Evolutionary conservation across 2,329 filamentous ascomycete genomes (phyloP), one percentile per base, ranked within the genome.

Genomic region (Aspergillus transmontanensis): DNA sequence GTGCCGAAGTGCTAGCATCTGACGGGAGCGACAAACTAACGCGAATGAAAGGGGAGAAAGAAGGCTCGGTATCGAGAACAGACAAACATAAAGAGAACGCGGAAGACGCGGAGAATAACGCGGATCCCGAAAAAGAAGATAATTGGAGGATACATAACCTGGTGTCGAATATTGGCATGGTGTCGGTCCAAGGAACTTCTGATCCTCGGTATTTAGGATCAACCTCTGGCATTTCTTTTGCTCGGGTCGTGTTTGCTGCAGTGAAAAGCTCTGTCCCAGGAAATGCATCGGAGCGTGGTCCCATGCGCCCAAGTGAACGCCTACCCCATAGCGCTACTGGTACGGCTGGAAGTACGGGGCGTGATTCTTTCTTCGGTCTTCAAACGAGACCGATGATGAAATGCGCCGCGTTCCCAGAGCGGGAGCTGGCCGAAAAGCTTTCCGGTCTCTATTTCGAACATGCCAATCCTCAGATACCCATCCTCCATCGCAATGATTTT

Each of bases 341-440:
- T 28, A 82, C 85, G 41, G 84, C 85, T 45, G 90, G 89, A 43
- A 93, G 92, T 21, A 93, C 91, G 14, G 95, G 97, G 90, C 87
- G 94, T 63, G 94, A 98, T 78, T 96, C 93, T 0, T 97, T 97
- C 83, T 98, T 98, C 74, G 94, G 94, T n/a, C 82, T 98, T 51
- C 93, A 97, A 71, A 96, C 92, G 2, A 94, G 91, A 71, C 93
- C 94, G 1, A 93, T 89, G 19, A 95, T 97, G 74, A 89, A 91
- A 65, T 91, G 91, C 51, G 94, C 94, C 0, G 85, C 88, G 0
- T 97, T 98, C 70, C 95, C 95, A 0, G 88, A 91, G 66, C 88
- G 86, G 66, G 87, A 91, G 36, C 82, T 97, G 3, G 94, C 89
- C 0, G 79, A 86, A 60, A 86, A 88, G 64, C 84, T 98, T 21